These are phyloP conservation scores for Quercus bicolor DNA, from an alignment of 306 rosid species.

Conservation along the genomic window DNA sequence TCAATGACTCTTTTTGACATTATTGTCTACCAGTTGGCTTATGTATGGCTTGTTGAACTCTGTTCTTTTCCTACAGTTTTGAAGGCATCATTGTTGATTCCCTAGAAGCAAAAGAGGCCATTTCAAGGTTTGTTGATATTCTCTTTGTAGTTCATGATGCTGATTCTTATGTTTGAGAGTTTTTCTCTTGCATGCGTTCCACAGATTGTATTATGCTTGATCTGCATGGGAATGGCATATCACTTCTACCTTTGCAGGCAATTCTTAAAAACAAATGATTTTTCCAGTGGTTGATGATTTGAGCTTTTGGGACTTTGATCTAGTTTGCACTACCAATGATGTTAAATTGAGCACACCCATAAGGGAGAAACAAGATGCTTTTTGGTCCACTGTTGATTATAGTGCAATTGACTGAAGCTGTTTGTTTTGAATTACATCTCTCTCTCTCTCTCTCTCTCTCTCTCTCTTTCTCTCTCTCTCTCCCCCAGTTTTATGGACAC, in stretches of 20 bases:
- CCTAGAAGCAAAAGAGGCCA: conserved; percentile 61
- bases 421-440: not conserved
- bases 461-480: not conserved
- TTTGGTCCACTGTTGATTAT: not conserved
- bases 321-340: not conserved
- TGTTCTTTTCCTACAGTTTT: conserved; percentile 48
- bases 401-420: not conserved
- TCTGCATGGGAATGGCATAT: not conserved
- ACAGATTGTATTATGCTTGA: not conserved
- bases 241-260: not conserved
- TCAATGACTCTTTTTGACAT: conserved; percentile 7
- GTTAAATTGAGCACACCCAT: not conserved
- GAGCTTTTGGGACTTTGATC: not conserved
- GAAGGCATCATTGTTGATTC: conserved; percentile 85
- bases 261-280: not conserved
- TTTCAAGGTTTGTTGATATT: conserved; percentile 67
- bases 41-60: conserved; percentile 17
- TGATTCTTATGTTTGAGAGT: conserved; percentile 12
- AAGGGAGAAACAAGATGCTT: not conserved
- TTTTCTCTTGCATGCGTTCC: conserved; percentile 8
- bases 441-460: too few species aligned
- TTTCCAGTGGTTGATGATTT: not conserved
- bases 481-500: not conserved
- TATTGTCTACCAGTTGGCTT: not conserved
- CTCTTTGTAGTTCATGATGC: conserved; percentile 8